Conservation (phyloP, 2,329 filamentous ascomycete species). For the Alternaria sp. region DNA sequence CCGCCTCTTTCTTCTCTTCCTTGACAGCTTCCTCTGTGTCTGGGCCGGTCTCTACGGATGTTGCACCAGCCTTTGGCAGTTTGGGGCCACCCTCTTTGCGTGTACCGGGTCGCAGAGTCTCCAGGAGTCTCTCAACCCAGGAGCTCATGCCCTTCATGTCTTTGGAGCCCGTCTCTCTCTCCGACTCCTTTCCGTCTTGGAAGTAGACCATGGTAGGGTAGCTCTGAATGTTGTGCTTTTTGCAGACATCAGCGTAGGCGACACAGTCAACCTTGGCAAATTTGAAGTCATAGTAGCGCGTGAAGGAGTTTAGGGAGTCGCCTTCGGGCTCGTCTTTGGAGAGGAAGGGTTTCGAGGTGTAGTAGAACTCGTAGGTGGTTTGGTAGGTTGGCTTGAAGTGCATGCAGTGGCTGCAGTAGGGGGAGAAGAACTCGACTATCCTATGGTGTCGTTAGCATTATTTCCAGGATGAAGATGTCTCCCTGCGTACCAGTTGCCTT, state of each 20-base stretch:
- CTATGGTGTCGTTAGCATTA: constrained; percentile 22
- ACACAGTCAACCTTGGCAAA: constrained; percentile 89
- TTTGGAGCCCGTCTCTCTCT: constrained; percentile 72
- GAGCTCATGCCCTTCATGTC: constrained; percentile 71
- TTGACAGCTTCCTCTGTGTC: constrained; percentile 49
- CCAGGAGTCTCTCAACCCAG: constrained; percentile 79
- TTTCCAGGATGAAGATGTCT: background rate
- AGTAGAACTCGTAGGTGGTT: constrained; percentile 94
- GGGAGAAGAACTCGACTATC: constrained; percentile 62
- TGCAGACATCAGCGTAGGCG: constrained; percentile 81
- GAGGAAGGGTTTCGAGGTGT: constrained; percentile 77
- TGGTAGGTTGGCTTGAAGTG: constrained; percentile 85
- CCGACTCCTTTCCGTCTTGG: constrained; percentile 76
- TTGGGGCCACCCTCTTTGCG: constrained; percentile 72
- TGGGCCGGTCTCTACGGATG: constrained; percentile 55
- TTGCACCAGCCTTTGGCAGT: constrained; percentile 76
- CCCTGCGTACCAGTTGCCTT: constrained; percentile 71
- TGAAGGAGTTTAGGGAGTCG: constrained; percentile 72
- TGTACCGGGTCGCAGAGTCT: constrained; percentile 81
- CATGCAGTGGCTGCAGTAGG: constrained; percentile 74
- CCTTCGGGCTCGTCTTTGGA: constrained; percentile 58
- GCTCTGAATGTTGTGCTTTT: constrained; percentile 68
- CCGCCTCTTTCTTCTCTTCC: constrained; percentile 41
- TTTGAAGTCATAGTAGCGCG: constrained; percentile 85
- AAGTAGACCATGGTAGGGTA: constrained; percentile 84